phyloP scores from a whole-genome alignment of 1,284 basidiomycete genomes.

The Ceratobasidium sp. region DNA sequence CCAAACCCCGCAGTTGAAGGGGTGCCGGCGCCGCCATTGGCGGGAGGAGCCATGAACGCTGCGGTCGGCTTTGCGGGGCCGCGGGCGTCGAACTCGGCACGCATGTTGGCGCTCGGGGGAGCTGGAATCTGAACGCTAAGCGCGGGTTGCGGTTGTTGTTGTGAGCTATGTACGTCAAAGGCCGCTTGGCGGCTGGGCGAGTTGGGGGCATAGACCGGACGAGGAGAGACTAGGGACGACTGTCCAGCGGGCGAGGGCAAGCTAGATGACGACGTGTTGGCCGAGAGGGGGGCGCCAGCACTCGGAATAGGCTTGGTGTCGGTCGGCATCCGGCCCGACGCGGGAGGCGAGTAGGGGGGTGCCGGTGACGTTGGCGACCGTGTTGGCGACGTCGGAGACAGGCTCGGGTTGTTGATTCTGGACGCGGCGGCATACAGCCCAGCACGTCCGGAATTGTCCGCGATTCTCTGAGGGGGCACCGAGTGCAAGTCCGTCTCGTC shows the following conservation, averaged over 20 bases:
- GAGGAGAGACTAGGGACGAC: slow-evolving; percentile 20
- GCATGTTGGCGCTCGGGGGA: slow-evolving; percentile 29
- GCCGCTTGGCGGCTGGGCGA: slow-evolving; percentile 25
- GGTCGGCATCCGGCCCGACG: slow-evolving; percentile 5
- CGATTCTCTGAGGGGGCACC: slow-evolving; percentile 23
- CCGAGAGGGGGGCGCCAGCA: neutral
- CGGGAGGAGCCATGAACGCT: slow-evolving; percentile 35
- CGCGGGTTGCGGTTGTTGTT: neutral
- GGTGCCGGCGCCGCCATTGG: slow-evolving; percentile 36
- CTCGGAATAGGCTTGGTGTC: slow-evolving; percentile 9
- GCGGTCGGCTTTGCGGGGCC: slow-evolving; percentile 27
- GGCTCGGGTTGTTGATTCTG: slow-evolving; percentile 11
- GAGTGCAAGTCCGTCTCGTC: slow-evolving; percentile 45
- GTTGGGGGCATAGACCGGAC: slow-evolving; percentile 35
- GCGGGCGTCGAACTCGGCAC: slow-evolving; percentile 23
- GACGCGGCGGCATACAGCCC: slow-evolving; percentile 28
- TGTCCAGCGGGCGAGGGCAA: neutral
- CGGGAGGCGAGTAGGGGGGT: slow-evolving; percentile 32
- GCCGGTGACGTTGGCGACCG: slow-evolving; percentile 32
- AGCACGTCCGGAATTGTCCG: slow-evolving; percentile 32
- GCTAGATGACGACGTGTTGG: neutral
- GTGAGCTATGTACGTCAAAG: slow-evolving; percentile 25
- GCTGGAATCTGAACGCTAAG: slow-evolving; percentile 27
- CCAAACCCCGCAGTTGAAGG: slow-evolving; percentile 38
- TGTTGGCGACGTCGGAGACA: slow-evolving; percentile 16